Evolutionary conservation across 805 yeast species (phyloP).

Genomic region (Saccharomycopsis fermentans): DNA sequence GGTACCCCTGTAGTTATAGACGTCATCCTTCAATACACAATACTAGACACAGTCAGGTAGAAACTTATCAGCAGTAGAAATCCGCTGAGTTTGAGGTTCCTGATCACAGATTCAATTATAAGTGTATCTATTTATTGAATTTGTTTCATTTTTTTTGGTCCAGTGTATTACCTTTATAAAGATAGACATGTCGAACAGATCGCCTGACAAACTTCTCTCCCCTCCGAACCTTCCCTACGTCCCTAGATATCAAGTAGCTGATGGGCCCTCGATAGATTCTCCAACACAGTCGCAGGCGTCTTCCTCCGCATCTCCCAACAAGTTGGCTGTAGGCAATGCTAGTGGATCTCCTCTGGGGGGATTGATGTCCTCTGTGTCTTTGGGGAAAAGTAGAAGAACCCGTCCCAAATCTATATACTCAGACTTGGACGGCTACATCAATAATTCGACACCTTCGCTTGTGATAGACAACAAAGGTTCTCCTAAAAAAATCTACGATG

Average conservation of each 20-base stretch:
- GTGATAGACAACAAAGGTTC: constrained; percentile 7
- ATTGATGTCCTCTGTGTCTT: neutral
- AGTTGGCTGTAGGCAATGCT: neutral
- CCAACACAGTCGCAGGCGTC: neutral
- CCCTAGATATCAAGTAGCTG: neutral
- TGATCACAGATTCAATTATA: neutral
- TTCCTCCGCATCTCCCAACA: neutral
- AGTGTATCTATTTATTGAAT: too few relatives aligned
- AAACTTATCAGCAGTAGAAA: too few relatives aligned
- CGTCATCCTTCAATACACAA: too few relatives aligned
- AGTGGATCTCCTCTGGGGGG: neutral
- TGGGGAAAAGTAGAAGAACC: constrained; percentile 6
- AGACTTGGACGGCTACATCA: constrained; percentile 16
- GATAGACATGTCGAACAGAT: neutral
- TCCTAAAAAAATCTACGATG: constrained; percentile 2
- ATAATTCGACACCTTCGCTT: constrained; percentile 14
- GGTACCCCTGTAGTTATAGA: neutral
- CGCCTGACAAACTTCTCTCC: neutral
- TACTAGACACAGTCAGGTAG: too few relatives aligned
- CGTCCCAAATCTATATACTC: constrained; percentile 17
- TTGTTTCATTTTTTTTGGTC: too few relatives aligned
- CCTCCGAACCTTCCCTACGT: neutral
- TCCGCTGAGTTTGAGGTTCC: too few relatives aligned
- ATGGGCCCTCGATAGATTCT: neutral
- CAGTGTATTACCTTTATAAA: neutral